Percentiles rank a stretch among this genome's conserved stretches.
Evolutionary conservation across 208 protist species (phyloP).

Genomic region (Vickermania spadyakhi): DNA sequence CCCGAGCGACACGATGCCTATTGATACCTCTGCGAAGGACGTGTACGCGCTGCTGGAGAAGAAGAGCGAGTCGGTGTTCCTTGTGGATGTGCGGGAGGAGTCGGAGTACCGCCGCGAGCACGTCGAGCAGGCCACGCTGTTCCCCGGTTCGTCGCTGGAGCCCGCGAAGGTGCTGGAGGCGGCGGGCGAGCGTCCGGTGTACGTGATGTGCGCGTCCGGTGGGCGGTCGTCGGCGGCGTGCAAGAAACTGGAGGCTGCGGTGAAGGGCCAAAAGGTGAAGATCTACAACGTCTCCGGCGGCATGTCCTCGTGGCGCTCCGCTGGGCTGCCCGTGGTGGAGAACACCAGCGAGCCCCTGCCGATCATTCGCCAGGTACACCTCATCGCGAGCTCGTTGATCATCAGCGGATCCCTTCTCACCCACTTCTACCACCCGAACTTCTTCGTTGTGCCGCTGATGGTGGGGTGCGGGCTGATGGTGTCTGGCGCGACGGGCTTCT

Average conservation of each 20-base stretch:
- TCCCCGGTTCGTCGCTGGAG: conserved; percentile 16
- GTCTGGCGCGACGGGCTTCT: conserved; percentile 31
- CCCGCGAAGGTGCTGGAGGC: conserved; percentile 19
- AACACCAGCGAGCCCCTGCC: conserved; percentile 28
- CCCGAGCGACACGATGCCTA: too few species aligned
- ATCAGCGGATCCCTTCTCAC: conserved; percentile 19
- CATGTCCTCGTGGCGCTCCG: conserved; percentile 27
- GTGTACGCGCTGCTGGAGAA: conserved; percentile 9
- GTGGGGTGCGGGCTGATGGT: conserved; percentile 31
- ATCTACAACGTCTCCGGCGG: conserved; percentile 28
- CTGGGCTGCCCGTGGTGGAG: conserved; percentile 17
- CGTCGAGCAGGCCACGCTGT: conserved; percentile 20
- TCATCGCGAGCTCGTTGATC: conserved; percentile 36
- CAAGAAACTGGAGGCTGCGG: conserved; percentile 6
- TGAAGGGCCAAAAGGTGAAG: conserved; percentile 14
- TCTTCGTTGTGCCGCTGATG: conserved; percentile 23
- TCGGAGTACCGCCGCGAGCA: conserved; percentile 35
- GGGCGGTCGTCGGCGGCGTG: conserved; percentile 21
- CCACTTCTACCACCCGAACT: conserved; percentile 19
- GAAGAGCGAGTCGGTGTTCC: conserved; percentile 15
- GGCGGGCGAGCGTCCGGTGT: conserved; percentile 10
- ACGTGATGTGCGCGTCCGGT: conserved; percentile 29
- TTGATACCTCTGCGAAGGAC: conserved; percentile 15
- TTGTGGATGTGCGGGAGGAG: conserved; percentile 31
- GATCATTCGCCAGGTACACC: conserved; percentile 37